Evolutionary conservation across 257 asterid genomes (phyloP).

Genomic region (Nicotiana otophora): DNA sequence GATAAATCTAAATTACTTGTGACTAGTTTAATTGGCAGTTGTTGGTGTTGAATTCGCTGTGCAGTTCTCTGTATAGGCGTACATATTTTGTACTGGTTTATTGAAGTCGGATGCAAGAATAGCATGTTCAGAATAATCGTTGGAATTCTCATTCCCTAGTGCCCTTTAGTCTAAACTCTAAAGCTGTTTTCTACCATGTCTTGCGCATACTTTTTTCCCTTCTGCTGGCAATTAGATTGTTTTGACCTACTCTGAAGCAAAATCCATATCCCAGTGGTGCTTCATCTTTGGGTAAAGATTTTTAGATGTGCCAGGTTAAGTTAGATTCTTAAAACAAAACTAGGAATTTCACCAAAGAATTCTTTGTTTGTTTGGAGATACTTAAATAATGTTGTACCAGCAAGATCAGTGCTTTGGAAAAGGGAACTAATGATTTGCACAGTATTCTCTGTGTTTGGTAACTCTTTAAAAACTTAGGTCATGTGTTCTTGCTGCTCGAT

Average conservation of each 20-base stretch:
- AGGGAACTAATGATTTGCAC: neutral
- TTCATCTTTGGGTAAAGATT: neutral
- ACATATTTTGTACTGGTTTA: too few species aligned
- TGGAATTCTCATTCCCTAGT: too few species aligned
- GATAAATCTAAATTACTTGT: too few species aligned
- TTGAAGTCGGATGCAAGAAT: too few species aligned
- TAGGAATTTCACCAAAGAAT: neutral
- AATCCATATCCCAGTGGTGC: neutral
- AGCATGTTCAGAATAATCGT: too few species aligned
- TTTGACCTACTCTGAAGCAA: neutral
- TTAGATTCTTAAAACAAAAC: neutral
- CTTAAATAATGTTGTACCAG: neutral
- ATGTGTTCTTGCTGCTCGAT: neutral
- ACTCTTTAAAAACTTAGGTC: neutral
- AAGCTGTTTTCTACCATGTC: neutral
- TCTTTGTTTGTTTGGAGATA: neutral
- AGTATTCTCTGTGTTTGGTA: neutral
- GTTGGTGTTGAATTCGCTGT: too few species aligned
- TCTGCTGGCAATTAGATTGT: neutral
- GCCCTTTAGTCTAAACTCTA: too few species aligned
- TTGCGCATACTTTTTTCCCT: neutral
- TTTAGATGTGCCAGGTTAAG: neutral
- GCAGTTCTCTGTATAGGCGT: too few species aligned
- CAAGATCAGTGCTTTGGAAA: neutral
- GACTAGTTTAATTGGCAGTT: too few species aligned